Evolutionary conservation across 2,329 filamentous ascomycete species (phyloP).

Genomic region (Aspergillus tanneri): DNA sequence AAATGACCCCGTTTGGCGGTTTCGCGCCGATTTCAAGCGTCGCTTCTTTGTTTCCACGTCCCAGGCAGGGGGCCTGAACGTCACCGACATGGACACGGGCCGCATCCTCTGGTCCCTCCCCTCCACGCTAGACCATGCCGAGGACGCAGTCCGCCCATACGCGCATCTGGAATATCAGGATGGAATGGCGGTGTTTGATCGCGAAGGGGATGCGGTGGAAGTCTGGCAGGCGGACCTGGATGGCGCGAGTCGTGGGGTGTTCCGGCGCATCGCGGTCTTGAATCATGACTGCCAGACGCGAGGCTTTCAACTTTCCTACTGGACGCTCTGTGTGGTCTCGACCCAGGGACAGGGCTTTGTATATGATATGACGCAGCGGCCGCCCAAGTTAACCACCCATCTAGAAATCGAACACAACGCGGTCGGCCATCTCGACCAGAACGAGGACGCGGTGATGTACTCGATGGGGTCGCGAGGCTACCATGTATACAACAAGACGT

Average conservation of each 20-base stretch:
- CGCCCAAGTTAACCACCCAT: conserved; percentile 35
- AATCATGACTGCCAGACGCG: conserved; percentile 46
- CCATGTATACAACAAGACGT: conserved; percentile 43
- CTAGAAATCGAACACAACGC: conserved; percentile 43
- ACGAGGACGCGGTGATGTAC: conserved; percentile 43
- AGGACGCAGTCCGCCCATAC: conserved; percentile 41
- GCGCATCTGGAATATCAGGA: conserved; percentile 51
- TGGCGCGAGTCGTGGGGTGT: conserved; percentile 38
- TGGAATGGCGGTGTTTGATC: conserved; percentile 48
- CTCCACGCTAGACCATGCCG: conserved; percentile 25
- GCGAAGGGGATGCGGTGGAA: conserved; percentile 46
- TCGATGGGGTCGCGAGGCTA: conserved; percentile 47
- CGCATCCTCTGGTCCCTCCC: conserved; percentile 40
- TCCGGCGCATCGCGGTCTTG: conserved; percentile 42
- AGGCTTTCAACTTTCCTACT: conserved; percentile 47
- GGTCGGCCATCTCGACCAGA: conserved; percentile 48
- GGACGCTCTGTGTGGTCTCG: conserved; percentile 49
- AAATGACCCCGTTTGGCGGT: conserved; percentile 47
- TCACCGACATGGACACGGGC: conserved; percentile 50
- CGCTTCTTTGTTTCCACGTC: conserved; percentile 49
- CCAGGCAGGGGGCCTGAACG: conserved; percentile 46
- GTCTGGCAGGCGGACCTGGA: conserved; percentile 45
- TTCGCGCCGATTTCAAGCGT: conserved; percentile 48
- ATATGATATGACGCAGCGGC: conserved; percentile 43
- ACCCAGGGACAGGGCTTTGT: conserved; percentile 47